These are phyloP conservation scores for Gigaspora rosea DNA, from an alignment of 192 early-diverging fungal species.

Conservation along the genomic window DNA sequence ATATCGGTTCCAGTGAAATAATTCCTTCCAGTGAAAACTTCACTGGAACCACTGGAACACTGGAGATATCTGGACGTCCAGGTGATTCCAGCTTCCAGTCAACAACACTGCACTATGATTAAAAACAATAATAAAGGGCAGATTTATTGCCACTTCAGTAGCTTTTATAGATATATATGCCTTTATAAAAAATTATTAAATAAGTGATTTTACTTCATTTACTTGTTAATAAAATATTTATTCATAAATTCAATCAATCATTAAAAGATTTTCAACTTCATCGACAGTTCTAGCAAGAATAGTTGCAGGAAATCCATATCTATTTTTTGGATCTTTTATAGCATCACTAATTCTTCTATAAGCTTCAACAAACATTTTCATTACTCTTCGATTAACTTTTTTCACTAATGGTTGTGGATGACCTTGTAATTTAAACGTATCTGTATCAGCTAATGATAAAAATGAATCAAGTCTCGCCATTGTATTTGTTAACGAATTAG, in stretches of 20 bases:
- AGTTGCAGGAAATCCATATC: constrained; percentile 62
- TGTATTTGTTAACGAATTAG: constrained; percentile 47
- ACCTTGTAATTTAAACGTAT: constrained; percentile 55
- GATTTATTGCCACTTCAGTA: too few species aligned
- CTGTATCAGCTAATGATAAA: constrained; percentile 59
- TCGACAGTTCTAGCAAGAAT: constrained; percentile 67
- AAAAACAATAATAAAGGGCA: too few species aligned
- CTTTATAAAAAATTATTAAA: too few species aligned
- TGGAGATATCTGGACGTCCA: too few species aligned
- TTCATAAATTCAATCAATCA: constrained; percentile 34
- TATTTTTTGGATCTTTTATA: constrained; percentile 60
- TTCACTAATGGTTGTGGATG: constrained; percentile 55
- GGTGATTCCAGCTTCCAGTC: too few species aligned
- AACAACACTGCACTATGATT: too few species aligned
- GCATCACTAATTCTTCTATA: constrained; percentile 57
- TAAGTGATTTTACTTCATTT: too few species aligned
- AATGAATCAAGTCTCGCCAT: constrained; percentile 70
- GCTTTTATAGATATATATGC: too few species aligned
- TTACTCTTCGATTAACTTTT: constrained; percentile 53
- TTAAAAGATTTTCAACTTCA: constrained; percentile 72
- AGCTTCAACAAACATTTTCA: constrained; percentile 60
- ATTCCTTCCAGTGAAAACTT: too few species aligned
- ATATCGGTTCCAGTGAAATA: too few species aligned
- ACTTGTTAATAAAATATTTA: not conserved
- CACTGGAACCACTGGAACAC: too few species aligned